Base-by-base conservation (phyloP, 257 asterid species). In the Coffea canephora region DNA sequence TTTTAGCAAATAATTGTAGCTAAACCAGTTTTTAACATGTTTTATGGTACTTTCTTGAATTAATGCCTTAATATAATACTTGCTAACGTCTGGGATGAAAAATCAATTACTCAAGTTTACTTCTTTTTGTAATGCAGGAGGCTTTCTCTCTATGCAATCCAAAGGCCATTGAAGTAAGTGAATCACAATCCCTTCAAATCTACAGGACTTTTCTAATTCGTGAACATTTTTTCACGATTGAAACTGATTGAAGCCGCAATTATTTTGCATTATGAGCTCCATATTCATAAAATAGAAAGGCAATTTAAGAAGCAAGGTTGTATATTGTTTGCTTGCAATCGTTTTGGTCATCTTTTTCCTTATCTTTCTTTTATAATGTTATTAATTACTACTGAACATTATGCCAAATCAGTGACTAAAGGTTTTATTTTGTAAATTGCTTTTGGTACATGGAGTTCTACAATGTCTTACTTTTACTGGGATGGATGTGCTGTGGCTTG, bases 71-170 rank as follows among this genome's bases (percentile, higher is more conserved):
- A 25, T 64, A 8, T 64, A 19, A 3, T 39, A 39, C 43, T 72
- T 68, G 16, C 69, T 23, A 23, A 54, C 69, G 21, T 36, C 52
- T 52, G 41, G 6, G 4, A 13, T 39, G 57, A 69, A 52, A n/a
- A 59, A 68, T 71, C 50, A 57, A 27, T 74, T 27, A 67, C 78
- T 85, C 8, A 80, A 74, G 55, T 78, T 80, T 23, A 27, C 27
- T 36, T 57, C 27, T 16, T 81, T 83, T 23, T 84, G 75, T 86
- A 83, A 87, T 87, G 84, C 83, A 93, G 98, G 99, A 95, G 86
- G 94, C 98, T 46, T 95, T 95, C 91, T 88, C 97, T 81, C 87
- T 95, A 69, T 95, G 98, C 78, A 73, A 92, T 81, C 97, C 89
- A 4, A 93, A 90, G 83, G 80, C 89, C 80, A 83, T 93, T 69